These are phyloP conservation scores for Lichina pygmaea DNA, from an alignment of 495 filamentous ascomycete genomes.

Conservation along the genomic window DNA sequence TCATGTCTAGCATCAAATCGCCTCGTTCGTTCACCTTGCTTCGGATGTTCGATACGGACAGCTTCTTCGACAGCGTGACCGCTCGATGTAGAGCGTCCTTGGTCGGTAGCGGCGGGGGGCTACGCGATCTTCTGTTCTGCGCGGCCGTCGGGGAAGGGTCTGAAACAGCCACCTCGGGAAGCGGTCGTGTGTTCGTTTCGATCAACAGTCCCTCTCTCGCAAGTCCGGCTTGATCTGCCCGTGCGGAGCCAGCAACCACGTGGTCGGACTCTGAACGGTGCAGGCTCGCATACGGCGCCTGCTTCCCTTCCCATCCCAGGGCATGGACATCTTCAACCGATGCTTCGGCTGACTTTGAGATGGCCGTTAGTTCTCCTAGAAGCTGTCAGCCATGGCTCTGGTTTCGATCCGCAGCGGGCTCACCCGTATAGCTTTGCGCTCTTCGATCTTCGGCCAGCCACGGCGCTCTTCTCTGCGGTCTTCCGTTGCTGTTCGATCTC, in stretches of 20 bases:
- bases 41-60: constrained; percentile 72
- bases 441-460: not conserved
- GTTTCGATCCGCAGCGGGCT: not conserved
- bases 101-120: constrained; percentile 49
- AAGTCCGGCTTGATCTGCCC: not conserved
- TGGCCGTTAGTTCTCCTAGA: not conserved
- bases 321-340: not conserved
- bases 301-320: not conserved
- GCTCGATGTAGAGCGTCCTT: constrained; percentile 63
- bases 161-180: not conserved
- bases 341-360: not conserved
- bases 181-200: no score
- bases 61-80: constrained; percentile 59
- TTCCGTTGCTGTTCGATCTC: constrained; percentile 5
- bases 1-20: constrained; percentile 98
- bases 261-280: not conserved
- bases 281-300: not conserved
- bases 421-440: not conserved
- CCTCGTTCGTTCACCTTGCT: constrained; percentile 75
- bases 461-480: not conserved
- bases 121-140: constrained; percentile 27
- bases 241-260: not conserved
- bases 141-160: not conserved
- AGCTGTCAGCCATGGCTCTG: not conserved
- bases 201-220: no score